Evolutionary conservation across 768 basidiomycete species (phyloP), one percentile per base, ranked within the genome.

Genomic region (Trametopsis cervina): DNA sequence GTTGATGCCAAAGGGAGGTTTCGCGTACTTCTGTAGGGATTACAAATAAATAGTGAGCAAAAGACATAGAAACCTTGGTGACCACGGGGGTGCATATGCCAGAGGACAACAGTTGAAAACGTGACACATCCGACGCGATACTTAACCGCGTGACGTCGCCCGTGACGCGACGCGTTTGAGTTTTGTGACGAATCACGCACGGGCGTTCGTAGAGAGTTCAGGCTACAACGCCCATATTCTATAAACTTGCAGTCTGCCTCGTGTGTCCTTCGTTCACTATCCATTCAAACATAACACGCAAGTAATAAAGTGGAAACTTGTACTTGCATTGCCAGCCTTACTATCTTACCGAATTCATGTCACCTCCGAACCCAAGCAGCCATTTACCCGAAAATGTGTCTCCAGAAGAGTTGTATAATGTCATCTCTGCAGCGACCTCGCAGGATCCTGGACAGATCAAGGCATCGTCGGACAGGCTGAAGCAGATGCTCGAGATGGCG

Each of bases 391-490:
- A 47, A 21, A 20, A 40, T 21, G 77, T 81, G 53, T 74, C 78
- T 22, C 71, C 77, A 37, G 69, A 77, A 54, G 85, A 89, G 56
- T 69, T 92, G 17, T 81, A 78, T 60, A 69, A 81, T 51, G 78
- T 81, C 42, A 69, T 91, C 44, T 69, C 70, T 23, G 78, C 73
- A 35, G 84, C 87, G n/a, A 76, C 79, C 5, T 88, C 88, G 3
- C 85, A 89, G 66, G 75, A 85, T 60, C 78, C 83, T 17, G 60
- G 62, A 15, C 64, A 69, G 37, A 62, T 71, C 57, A 70, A 59
- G 65, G 66, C 60, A 24, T 86, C 63, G 59, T 71, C 79, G 11
- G 68, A 76, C 53, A 77, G 81, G 35, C 74, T 92, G 51, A 86
- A 85, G 57, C 63, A 75, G 53, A 72, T 89, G 63, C 66, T 85